Percentiles rank a stretch among this genome's conserved stretches.
These are phyloP conservation scores for Angomonas ambiguus DNA, from an alignment of 208 protist species.

Conservation along the genomic window DNA sequence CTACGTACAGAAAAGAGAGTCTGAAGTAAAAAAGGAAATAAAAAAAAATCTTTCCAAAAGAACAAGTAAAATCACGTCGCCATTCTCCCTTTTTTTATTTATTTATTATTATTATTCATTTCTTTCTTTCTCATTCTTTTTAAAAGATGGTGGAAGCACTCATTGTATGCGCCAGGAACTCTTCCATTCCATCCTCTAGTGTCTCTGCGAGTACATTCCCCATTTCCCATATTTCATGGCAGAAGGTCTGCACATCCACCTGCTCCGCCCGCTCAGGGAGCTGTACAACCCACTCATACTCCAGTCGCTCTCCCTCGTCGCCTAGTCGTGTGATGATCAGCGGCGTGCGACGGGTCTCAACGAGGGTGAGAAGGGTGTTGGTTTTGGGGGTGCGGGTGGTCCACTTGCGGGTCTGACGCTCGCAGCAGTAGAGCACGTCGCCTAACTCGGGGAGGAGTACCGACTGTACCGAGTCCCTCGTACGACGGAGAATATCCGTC, in stretches of 20 bases:
- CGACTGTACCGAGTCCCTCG: conserved; percentile 81
- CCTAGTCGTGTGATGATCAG: conserved; percentile 83
- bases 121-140: conserved; percentile 1
- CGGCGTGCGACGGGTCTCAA: conserved; percentile 86
- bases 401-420: conserved; percentile 84
- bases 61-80: neutral
- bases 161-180: conserved; percentile 75
- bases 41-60: conserved; percentile 12
- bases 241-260: conserved; percentile 49
- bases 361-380: conserved; percentile 32
- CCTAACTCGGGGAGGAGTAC: conserved; percentile 83
- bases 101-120: conserved; percentile 12
- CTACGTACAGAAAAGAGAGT: conserved; percentile 9
- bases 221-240: conserved; percentile 72
- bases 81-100: neutral
- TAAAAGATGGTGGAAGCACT: conserved; percentile 46
- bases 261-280: conserved; percentile 74
- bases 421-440: conserved; percentile 84
- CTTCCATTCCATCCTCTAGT: conserved; percentile 79
- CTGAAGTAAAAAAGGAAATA: conserved; percentile 10
- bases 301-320: conserved; percentile 77
- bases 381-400: neutral
- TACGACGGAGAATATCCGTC: conserved; percentile 75
- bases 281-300: conserved; percentile 87
- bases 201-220: conserved; percentile 55